These are phyloP conservation scores for Candida silvatica DNA, from an alignment of 805 yeast species.

Conservation along the genomic window DNA sequence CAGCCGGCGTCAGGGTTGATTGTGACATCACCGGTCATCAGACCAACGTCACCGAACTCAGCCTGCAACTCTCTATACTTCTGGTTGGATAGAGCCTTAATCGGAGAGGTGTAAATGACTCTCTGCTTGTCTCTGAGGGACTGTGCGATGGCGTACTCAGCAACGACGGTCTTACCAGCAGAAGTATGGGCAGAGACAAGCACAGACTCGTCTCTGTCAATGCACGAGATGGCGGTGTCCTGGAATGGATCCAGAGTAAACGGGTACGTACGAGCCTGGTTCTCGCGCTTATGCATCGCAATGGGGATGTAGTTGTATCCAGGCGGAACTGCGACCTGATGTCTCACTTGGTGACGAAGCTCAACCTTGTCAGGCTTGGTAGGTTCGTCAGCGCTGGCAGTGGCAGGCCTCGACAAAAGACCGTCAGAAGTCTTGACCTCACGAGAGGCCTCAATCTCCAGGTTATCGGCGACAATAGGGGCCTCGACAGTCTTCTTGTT, in stretches of 20 bases:
- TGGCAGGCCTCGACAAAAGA: conserved; percentile 35
- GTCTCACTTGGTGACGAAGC: conserved; percentile 89
- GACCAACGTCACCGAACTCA: conserved; percentile 61
- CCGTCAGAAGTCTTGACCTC: conserved; percentile 83
- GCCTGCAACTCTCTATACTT: conserved; percentile 62
- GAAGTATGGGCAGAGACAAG: conserved; percentile 96
- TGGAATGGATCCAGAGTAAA: conserved; percentile 95
- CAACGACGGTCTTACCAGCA: conserved; percentile 96
- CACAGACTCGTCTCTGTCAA: conserved; percentile 90
- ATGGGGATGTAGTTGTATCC: conserved; percentile 83
- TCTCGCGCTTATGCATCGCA: conserved; percentile 69
- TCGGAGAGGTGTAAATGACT: conserved; percentile 92
- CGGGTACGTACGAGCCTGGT: conserved; percentile 86
- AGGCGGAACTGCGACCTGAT: conserved; percentile 95
- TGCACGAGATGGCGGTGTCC: conserved; percentile 92
- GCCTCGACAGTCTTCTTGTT: conserved; percentile 28
- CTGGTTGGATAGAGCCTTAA: conserved; percentile 86
- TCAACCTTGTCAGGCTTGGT: conserved; percentile 40
- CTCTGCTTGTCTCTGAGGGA: conserved; percentile 86
- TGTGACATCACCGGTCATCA: conserved; percentile 96
- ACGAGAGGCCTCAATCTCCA: conserved; percentile 83
- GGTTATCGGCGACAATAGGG: conserved; percentile 78
- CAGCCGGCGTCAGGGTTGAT: conserved; percentile 95
- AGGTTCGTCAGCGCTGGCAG: too few relatives aligned
- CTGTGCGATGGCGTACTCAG: conserved; percentile 95